A percentile compares a stretch with the other conserved stretches of the same genome.
These are phyloP conservation scores for Fusarium cicatricum DNA, from an alignment of 2,329 filamentous ascomycete species.

Conservation along the genomic window DNA sequence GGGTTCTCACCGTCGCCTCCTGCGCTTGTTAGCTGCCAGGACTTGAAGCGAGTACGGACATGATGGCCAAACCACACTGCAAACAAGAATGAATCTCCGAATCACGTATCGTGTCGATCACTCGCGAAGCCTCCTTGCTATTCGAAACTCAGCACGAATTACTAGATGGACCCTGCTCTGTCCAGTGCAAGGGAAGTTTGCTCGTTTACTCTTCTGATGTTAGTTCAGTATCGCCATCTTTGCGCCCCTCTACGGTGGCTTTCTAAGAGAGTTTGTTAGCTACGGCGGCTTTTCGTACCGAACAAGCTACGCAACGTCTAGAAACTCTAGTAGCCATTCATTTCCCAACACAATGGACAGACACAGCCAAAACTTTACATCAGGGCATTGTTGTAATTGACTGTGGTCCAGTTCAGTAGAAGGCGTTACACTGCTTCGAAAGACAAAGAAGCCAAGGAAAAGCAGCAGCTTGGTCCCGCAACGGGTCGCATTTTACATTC, in stretches of 20 bases:
- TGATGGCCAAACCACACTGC: background rate
- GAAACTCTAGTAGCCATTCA: constrained; percentile 9
- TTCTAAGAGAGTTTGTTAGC: constrained; percentile 25
- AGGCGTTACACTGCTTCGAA: constrained; percentile 3
- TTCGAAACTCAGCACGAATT: too few relatives aligned
- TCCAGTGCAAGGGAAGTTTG: too few relatives aligned
- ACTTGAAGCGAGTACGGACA: constrained; percentile 4
- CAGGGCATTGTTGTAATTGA: background rate
- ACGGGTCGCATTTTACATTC: constrained; percentile 18
- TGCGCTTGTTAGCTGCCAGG: constrained; percentile 2
- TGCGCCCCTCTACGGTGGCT: too few relatives aligned
- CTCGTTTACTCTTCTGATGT: too few relatives aligned
- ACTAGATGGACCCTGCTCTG: too few relatives aligned
- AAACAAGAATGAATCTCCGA: too few relatives aligned
- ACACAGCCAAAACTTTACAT: constrained; percentile 5
- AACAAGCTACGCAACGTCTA: constrained; percentile 14
- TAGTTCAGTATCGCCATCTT: background rate
- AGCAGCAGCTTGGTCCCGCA: constrained; percentile 20
- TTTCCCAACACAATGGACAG: constrained; percentile 18
- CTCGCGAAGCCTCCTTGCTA: too few relatives aligned
- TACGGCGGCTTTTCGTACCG: constrained; percentile 6
- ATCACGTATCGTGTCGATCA: too few relatives aligned
- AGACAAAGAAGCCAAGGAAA: constrained; percentile 7
- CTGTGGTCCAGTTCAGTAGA: constrained; percentile 8
- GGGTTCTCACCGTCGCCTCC: constrained; percentile 1